phyloP scores from a whole-genome alignment of 106 monocot genomes.

The Dioscorea dumetorum region DNA sequence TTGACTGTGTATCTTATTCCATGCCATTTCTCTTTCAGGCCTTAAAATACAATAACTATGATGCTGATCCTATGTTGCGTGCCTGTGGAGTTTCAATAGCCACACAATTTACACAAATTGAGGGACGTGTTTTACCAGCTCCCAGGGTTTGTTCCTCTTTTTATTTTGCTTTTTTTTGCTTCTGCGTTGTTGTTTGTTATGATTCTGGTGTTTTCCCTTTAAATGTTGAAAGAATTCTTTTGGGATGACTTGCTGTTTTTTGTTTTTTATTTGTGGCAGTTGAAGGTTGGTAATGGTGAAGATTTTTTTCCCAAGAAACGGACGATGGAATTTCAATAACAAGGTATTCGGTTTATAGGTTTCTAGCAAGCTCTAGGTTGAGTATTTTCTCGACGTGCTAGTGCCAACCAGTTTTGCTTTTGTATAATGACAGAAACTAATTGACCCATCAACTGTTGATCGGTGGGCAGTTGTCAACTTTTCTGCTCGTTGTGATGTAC shows the following conservation, averaged over 20 bases:
- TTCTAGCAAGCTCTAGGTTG: background rate
- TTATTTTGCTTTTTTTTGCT: background rate
- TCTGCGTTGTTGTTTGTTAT: background rate
- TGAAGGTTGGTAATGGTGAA: conserved; percentile 83
- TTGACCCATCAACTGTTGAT: conserved; percentile 28
- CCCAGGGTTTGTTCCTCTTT: conserved; percentile 44
- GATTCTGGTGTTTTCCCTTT: background rate
- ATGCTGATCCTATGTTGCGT: conserved; percentile 66
- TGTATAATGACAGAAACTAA: conserved; percentile 44
- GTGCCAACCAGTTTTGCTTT: too few relatives aligned
- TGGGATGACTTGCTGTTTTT: background rate
- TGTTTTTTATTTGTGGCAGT: conserved; percentile 19
- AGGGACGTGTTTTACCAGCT: conserved; percentile 69
- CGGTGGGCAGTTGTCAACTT: conserved; percentile 88
- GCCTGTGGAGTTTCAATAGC: conserved; percentile 68
- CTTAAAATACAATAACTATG: conserved; percentile 59
- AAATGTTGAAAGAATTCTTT: background rate
- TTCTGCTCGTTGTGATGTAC: conserved; percentile 69
- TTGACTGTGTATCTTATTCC: background rate
- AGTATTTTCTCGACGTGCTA: background rate
- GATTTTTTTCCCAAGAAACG: conserved; percentile 68
- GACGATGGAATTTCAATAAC: conserved; percentile 96
- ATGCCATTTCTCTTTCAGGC: conserved; percentile 28
- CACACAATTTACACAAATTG: conserved; percentile 63
- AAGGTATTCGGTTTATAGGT: conserved; percentile 35